A percentile compares a stretch with the other conserved stretches of the same genome.
Conservation (phyloP, 345 rosid species). For the Eucalyptus sideroxylon region DNA sequence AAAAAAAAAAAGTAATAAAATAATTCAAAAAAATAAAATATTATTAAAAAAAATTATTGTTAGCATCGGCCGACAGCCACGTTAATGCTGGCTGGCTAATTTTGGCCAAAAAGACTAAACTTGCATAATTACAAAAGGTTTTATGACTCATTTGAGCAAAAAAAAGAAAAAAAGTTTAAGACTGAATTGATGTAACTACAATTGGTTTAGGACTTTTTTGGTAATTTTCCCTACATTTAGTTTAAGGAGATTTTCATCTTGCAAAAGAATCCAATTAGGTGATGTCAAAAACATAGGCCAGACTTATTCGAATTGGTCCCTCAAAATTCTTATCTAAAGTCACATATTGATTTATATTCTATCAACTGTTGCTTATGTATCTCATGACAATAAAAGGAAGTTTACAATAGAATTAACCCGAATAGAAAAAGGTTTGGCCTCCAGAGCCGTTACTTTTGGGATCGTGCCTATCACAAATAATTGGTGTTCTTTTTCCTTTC, state of each 20-base stretch:
- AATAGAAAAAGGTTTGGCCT: background rate
- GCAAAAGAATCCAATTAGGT: background rate
- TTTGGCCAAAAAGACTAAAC: accelerated
- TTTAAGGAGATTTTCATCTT: background rate
- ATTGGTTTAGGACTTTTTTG: accelerated
- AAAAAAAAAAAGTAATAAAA: no score
- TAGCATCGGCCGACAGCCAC: accelerated
- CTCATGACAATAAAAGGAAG: background rate
- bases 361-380: background rate
- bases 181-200: accelerated
- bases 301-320: background rate
- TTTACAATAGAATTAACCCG: background rate
- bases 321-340: background rate
- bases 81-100: accelerated
- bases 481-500: background rate
- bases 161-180: accelerated
- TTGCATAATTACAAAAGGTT: no score
- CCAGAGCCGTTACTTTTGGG: background rate
- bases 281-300: no score
- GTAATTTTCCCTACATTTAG: no score
- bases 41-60: no score
- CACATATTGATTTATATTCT: background rate
- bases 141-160: no score
- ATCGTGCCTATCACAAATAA: background rate
- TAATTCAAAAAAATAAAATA: no score